A percentile compares a stretch with the other conserved stretches of the same genome.
These are phyloP conservation scores for Cynara cardunculus DNA, from an alignment of 129 eudicot species.

Conservation along the genomic window DNA sequence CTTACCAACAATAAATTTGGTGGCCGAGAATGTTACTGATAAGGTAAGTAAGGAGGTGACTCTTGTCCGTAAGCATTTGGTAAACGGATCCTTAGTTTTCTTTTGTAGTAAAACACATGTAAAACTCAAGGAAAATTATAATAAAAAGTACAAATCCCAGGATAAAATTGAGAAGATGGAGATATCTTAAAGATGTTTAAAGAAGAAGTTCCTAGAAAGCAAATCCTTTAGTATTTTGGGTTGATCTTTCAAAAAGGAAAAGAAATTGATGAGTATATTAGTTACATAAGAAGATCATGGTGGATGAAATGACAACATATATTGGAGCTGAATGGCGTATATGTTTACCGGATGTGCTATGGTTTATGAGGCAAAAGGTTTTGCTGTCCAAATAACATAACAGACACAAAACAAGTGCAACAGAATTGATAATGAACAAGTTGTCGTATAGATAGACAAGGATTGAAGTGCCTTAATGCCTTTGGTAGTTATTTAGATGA, in stretches of 20 bases:
- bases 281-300: not conserved
- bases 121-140: not conserved
- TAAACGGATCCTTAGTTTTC: too few species aligned
- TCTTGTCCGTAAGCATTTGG: too few species aligned
- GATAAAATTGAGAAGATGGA: not conserved
- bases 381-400: not conserved
- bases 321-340: not conserved
- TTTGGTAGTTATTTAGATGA: not conserved
- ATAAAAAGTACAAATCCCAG: not conserved
- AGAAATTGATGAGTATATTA: not conserved
- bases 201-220: not conserved
- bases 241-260: not conserved
- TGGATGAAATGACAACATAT: not conserved
- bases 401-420: not conserved
- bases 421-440: not conserved
- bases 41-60: too few species aligned
- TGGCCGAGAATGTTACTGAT: too few species aligned
- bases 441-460: not conserved
- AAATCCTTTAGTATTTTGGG: not conserved
- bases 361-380: not conserved
- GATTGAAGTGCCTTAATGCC: not conserved
- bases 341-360: not conserved
- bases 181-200: not conserved
- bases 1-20: too few species aligned
- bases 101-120: not conserved